Base-by-base conservation (phyloP, 306 rosid species). In the Macrotyloma uniflorum region DNA sequence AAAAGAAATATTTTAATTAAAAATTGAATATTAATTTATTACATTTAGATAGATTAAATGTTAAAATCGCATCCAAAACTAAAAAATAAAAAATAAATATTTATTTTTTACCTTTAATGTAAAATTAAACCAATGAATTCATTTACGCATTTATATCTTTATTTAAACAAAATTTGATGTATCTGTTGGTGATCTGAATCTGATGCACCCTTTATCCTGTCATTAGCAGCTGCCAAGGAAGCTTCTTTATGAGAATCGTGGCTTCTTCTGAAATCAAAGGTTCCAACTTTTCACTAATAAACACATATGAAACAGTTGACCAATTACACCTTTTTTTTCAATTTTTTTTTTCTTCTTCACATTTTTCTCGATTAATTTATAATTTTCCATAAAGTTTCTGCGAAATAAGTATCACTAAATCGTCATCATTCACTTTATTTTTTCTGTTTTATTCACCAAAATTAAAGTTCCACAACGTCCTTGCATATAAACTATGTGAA, bases 251-350 rank as follows among this genome's bases (percentile, higher is more conserved):
- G 76, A 15, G 3, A 67, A 5, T 20, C n/a, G 35, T 35, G 50
- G 66, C 33, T 51, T 53, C 51, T 53, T 14, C 23, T 38, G 54
- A 72, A 75, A 28, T 14, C 28, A 59, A 74, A 10, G 24, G 8
- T 87, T 76, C 32, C 33, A 63, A 73, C 23, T 38, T 46, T 69
- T 74, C 46, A 35, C 10, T 73, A n/a, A n/a, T n/a, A 74, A 23
- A 57, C 15, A 10, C 28, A 8, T 20, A 46, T 18, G 65, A 68
- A 79, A 26, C 15, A 23, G 75, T 83, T 87, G 89, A 81, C 91
- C 85, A 11, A 55, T 67, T 71, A 23, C 1, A 4, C 24, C 26
- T 9, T 72, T 71, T 42, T 67, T 50, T 33, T 24, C 2, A 19
- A 61, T 12, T 7, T 2, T 8, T 16, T 33, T 8, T n/a, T 16